phyloP scores from a whole-genome alignment of 176 grass and related monocot species.

The Cenchrus americanus region DNA sequence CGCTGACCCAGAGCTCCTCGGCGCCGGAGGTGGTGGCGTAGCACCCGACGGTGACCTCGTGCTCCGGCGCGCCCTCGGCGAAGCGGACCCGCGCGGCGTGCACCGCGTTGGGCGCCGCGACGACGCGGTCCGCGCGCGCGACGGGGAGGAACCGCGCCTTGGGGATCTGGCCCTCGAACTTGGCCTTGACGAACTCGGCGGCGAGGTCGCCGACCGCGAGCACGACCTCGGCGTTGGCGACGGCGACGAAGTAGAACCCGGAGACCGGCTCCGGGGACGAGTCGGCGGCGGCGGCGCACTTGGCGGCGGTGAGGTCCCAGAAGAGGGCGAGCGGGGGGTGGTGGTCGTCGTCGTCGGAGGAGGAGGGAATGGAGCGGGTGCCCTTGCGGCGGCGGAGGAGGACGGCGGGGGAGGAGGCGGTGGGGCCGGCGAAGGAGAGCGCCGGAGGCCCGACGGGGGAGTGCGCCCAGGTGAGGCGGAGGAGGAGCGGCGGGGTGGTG shows the following conservation, averaged over 20 bases:
- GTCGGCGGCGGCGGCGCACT: conserved; percentile 16
- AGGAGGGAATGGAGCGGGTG: conserved; percentile 25
- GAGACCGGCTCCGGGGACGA: conserved; percentile 56
- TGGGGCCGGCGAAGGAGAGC: conserved; percentile 45
- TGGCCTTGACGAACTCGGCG: conserved; percentile 59
- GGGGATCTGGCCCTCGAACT: conserved; percentile 58
- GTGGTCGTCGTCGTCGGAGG: neutral
- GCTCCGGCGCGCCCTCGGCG: conserved; percentile 64
- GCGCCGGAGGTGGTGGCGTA: neutral
- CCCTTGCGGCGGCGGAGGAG: conserved; percentile 66
- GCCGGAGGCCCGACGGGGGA: conserved; percentile 34
- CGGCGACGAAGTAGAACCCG: conserved; percentile 74
- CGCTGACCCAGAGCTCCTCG: conserved; percentile 68
- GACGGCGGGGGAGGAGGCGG: conserved; percentile 36
- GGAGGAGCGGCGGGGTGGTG: conserved; percentile 40
- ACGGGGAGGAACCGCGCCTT: conserved; percentile 43
- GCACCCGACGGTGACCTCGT: conserved; percentile 84
- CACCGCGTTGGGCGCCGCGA: conserved; percentile 39
- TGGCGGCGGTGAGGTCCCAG: conserved; percentile 79
- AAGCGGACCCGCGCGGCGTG: conserved; percentile 64
- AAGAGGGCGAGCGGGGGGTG: conserved; percentile 50
- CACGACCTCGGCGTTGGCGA: conserved; percentile 66
- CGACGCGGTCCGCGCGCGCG: conserved; percentile 62
- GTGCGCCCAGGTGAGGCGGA: conserved; percentile 64
- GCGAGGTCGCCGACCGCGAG: conserved; percentile 72